Evolutionary conservation across 306 rosid genomes (phyloP), one percentile per base, ranked within the genome.

Genomic region (Psophocarpus tetragonolobus): DNA sequence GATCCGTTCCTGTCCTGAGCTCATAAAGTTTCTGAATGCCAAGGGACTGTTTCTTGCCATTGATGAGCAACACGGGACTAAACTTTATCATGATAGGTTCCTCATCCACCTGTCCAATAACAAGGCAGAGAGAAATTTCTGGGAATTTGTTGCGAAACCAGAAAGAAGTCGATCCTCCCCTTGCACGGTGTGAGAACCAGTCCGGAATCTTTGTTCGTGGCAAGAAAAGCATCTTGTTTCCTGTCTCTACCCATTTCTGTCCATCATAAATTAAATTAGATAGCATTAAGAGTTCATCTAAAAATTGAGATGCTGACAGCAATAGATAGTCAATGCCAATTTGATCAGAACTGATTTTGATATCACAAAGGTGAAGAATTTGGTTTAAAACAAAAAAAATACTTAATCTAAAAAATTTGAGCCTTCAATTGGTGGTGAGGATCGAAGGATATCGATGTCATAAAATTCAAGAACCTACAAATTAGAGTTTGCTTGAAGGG

Each of bases 141-240:
- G 10, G 39, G 39, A 78, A 58, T 24, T 30, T 58, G 38, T 23
- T 14, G 5, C 77, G 41, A 69, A 78, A 42, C 70, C 30, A 20
- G 69, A 78, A 78, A 20, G 77, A 58, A 14, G 32, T 29, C 1
- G 51, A 41, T 10, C 1, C 24, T 15, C 44, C 71, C 1, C 48
- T 11, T 6, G 7, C 4, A 15, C 17, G 13, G 14, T 26, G 23
- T 0, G 21, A 3, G 4, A 74, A 69, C 81, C 78, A 76, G 0
- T 81, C 60, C 8, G 61, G 85, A 36, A 73, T 30, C 15, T 48
- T 65, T 14, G 33, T 23, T 72, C 79, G 61, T 27, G 79, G 79
- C n/a, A 64, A 23, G 26, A 0, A 60, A 45, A 58, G 3, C 36
- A 61, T 50, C 33, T 48, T 50, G 57, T 41, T 27, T 6, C 60